phyloP scores from a whole-genome alignment of 1,284 basidiomycete species.

The Acaromyces ingoldii region DNA sequence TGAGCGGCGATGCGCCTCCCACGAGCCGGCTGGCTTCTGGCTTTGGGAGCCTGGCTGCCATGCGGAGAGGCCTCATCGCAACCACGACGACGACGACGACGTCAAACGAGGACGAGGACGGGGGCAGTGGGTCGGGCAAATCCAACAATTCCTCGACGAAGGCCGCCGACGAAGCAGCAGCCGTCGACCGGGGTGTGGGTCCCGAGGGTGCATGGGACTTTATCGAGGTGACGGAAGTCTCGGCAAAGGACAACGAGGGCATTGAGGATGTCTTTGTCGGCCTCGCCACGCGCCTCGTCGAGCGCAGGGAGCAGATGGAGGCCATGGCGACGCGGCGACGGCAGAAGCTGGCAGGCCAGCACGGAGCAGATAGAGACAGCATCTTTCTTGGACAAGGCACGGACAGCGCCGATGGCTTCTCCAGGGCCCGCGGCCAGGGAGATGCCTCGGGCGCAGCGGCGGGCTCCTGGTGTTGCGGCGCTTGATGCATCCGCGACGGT shows the following conservation, averaged over 20 bases:
- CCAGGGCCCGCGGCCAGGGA: too few relatives aligned
- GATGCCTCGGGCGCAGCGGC: too few relatives aligned
- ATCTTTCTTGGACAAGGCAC: not conserved
- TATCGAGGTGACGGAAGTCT: slow-evolving; percentile 47
- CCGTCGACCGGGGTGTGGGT: too few relatives aligned
- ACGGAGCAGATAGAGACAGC: slow-evolving; percentile 2
- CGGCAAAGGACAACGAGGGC: slow-evolving; percentile 28
- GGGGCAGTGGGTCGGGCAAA: not conserved
- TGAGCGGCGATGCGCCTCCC: too few relatives aligned
- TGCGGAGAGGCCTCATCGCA: too few relatives aligned
- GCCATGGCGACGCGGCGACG: not conserved
- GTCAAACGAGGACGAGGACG: not conserved
- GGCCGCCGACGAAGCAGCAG: not conserved
- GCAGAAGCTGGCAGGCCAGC: too few relatives aligned
- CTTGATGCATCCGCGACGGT: too few relatives aligned
- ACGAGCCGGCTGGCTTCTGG: too few relatives aligned
- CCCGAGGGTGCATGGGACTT: slow-evolving; percentile 42
- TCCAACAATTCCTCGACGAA: not conserved
- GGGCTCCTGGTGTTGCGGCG: too few relatives aligned
- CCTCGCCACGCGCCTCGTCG: slow-evolving; percentile 33
- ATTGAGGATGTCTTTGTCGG: slow-evolving; percentile 26
- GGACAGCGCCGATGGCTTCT: too few relatives aligned
- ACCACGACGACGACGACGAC: too few relatives aligned
- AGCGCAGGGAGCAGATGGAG: slow-evolving; percentile 24
- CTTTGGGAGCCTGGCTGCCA: too few relatives aligned